A percentile compares a stretch with the other conserved stretches of the same genome.
Evolutionary conservation across 2,329 filamentous ascomycete species (phyloP).

Genomic region (Periglandula ipomoeae): DNA sequence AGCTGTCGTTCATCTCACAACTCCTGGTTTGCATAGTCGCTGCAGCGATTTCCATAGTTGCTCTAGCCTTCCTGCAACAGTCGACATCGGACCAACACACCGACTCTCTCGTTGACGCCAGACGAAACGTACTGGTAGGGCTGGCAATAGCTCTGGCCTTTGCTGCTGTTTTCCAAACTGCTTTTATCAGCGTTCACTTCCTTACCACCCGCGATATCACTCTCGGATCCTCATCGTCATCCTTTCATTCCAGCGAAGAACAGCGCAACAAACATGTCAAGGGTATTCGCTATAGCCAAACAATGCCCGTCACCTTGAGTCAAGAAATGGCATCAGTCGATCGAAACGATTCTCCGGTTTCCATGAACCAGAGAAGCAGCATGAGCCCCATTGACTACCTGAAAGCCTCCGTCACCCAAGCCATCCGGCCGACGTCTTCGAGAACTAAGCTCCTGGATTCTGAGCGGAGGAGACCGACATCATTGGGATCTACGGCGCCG

Average conservation of each 20-base stretch:
- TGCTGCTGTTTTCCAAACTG: slow-evolving; percentile 37
- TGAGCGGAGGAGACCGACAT: slow-evolving; percentile 35
- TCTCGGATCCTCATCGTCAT: slow-evolving; percentile 9
- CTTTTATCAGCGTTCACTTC: slow-evolving; percentile 38
- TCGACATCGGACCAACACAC: slow-evolving; percentile 11
- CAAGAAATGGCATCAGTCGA: slow-evolving; percentile 26
- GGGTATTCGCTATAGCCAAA: slow-evolving; percentile 42
- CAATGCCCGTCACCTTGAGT: slow-evolving; percentile 24
- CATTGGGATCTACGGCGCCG: slow-evolving; percentile 35
- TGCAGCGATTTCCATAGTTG: slow-evolving; percentile 33
- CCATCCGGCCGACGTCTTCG: slow-evolving; percentile 46
- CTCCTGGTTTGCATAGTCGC: slow-evolving; percentile 35
- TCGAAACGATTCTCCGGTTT: slow-evolving; percentile 33
- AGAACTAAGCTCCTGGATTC: slow-evolving; percentile 43
- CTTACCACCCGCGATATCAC: slow-evolving; percentile 25
- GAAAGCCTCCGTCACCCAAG: slow-evolving; percentile 32
- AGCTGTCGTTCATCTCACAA: slow-evolving; percentile 18
- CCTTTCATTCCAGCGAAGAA: slow-evolving; percentile 21
- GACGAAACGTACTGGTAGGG: slow-evolving; percentile 31
- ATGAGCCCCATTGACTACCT: slow-evolving; percentile 18
- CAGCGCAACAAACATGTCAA: slow-evolving; percentile 31
- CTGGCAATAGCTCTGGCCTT: slow-evolving; percentile 35
- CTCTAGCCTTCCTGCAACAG: slow-evolving; percentile 30
- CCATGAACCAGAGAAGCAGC: slow-evolving; percentile 23
- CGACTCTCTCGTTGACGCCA: slow-evolving; percentile 6